These are phyloP conservation scores for Mycena kentingensis DNA, from an alignment of 768 basidiomycete species.

Conservation along the genomic window DNA sequence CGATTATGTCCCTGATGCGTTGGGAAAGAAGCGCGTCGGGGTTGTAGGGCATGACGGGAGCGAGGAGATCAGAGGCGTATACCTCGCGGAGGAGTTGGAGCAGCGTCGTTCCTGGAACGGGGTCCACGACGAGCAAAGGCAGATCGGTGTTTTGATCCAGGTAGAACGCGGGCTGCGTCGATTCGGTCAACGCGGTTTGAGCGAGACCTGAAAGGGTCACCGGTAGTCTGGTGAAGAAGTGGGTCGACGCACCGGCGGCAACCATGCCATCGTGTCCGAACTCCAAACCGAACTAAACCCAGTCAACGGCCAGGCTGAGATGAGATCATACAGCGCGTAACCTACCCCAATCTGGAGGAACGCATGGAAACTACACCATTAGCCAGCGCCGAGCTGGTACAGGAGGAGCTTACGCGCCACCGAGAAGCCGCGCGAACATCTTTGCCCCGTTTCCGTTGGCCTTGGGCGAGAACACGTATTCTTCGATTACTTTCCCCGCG, in stretches of 20 bases:
- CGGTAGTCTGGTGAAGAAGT: neutral
- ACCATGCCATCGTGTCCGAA: constrained; percentile 18
- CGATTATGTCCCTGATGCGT: constrained; percentile 30
- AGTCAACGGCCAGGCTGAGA: neutral
- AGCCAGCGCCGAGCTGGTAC: neutral
- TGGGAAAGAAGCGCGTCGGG: constrained; percentile 33
- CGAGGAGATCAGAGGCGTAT: constrained; percentile 51
- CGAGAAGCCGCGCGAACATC: constrained; percentile 15
- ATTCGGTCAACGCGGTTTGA: constrained; percentile 6
- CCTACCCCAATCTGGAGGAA: constrained; percentile 16
- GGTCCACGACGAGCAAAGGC: neutral
- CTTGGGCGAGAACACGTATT: constrained; percentile 15
- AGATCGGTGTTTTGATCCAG: constrained; percentile 8
- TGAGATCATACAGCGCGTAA: neutral
- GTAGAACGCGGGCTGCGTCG: neutral
- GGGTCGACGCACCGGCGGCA: neutral
- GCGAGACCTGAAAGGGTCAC: constrained; percentile 3
- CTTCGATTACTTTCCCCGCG: neutral
- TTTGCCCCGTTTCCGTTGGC: constrained; percentile 13
- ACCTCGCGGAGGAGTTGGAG: constrained; percentile 52
- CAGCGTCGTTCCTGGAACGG: constrained; percentile 38
- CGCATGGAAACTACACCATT: constrained; percentile 11
- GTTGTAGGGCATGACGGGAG: constrained; percentile 55
- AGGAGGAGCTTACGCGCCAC: constrained; percentile 10
- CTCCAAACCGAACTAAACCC: constrained; percentile 13